These are phyloP conservation scores for Fusarium sterilihyphosum DNA, from an alignment of 2,329 filamentous ascomycete species.

Conservation along the genomic window DNA sequence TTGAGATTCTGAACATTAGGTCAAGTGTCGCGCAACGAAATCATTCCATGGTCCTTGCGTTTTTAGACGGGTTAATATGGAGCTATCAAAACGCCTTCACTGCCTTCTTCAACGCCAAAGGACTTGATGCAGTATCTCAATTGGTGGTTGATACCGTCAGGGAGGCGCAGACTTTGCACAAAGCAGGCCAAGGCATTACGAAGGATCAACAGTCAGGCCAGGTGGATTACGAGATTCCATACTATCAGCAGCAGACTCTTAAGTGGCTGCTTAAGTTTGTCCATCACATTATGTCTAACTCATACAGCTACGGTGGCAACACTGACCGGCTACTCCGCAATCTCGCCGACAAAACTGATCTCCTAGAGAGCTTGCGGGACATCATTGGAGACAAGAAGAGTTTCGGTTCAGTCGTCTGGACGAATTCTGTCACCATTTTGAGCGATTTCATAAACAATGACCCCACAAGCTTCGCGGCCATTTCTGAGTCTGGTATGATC, in stretches of 20 bases:
- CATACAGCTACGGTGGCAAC: conserved; percentile 74
- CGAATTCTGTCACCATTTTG: conserved; percentile 88
- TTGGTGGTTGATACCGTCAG: conserved; percentile 83
- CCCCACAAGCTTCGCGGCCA: conserved; percentile 94
- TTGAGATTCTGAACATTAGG: conserved; percentile 86
- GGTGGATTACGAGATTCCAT: conserved; percentile 93
- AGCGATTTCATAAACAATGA: conserved; percentile 99
- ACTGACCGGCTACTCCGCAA: conserved; percentile 92
- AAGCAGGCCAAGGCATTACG: conserved; percentile 76
- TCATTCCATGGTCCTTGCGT: conserved; percentile 84
- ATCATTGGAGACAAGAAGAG: conserved; percentile 82
- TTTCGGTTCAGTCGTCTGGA: conserved; percentile 96
- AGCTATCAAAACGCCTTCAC: conserved; percentile 86
- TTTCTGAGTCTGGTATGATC: conserved; percentile 92
- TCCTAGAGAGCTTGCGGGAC: conserved; percentile 80
- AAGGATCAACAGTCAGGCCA: conserved; percentile 76
- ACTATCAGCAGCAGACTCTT: conserved; percentile 90
- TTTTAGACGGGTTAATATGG: conserved; percentile 89
- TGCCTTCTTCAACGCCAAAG: conserved; percentile 81
- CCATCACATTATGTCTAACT: conserved; percentile 91
- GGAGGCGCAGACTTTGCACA: conserved; percentile 72
- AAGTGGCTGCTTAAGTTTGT: conserved; percentile 96
- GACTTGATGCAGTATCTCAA: conserved; percentile 90
- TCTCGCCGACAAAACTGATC: conserved; percentile 88
- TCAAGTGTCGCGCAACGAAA: conserved; percentile 84